Evolutionary conservation across 129 eudicot species (phyloP).

Genomic region (Escallonia herrerae): DNA sequence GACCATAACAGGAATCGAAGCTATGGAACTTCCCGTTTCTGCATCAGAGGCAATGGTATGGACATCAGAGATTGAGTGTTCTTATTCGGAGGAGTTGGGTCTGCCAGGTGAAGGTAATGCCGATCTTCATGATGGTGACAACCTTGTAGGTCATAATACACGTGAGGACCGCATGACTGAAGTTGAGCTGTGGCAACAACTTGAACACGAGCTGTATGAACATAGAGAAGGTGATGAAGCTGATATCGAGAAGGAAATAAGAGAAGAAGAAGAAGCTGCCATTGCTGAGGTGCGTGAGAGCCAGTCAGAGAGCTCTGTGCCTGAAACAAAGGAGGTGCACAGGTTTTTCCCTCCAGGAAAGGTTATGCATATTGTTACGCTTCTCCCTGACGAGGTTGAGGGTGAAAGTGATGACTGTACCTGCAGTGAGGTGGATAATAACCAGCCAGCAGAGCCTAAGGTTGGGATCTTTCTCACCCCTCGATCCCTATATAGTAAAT

Average conservation of each 20-base stretch:
- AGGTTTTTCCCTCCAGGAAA: slow-evolving; percentile 93
- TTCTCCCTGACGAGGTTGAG: slow-evolving; percentile 28
- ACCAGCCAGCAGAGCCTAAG: slow-evolving; percentile 31
- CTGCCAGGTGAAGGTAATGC: slow-evolving; percentile 13
- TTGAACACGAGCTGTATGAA: slow-evolving; percentile 73
- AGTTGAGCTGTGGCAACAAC: slow-evolving; percentile 87
- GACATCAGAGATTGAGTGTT: slow-evolving; percentile 23
- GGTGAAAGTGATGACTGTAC: slow-evolving; percentile 22
- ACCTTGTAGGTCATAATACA: slow-evolving; percentile 28
- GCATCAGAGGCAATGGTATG: slow-evolving; percentile 30
- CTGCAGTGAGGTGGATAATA: slow-evolving; percentile 23
- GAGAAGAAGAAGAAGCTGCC: slow-evolving; percentile 84
- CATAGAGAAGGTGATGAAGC: slow-evolving; percentile 47
- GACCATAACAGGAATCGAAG: slow-evolving; percentile 16
- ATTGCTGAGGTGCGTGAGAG: slow-evolving; percentile 44
- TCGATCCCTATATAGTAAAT: slow-evolving; percentile 64
- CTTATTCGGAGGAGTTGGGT: slow-evolving; percentile 18
- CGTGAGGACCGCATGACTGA: slow-evolving; percentile 67
- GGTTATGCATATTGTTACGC: slow-evolving; percentile 78
- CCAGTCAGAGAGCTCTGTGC: slow-evolving; percentile 26
- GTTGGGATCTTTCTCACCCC: slow-evolving; percentile 75
- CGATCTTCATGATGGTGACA: slow-evolving; percentile 24
- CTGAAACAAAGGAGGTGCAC: slow-evolving; percentile 71
- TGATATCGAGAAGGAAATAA: slow-evolving; percentile 62
- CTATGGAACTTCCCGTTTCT: slow-evolving; percentile 49